phyloP scores from a whole-genome alignment of 768 basidiomycete species.

The Tubosaeta brunneosetosa region DNA sequence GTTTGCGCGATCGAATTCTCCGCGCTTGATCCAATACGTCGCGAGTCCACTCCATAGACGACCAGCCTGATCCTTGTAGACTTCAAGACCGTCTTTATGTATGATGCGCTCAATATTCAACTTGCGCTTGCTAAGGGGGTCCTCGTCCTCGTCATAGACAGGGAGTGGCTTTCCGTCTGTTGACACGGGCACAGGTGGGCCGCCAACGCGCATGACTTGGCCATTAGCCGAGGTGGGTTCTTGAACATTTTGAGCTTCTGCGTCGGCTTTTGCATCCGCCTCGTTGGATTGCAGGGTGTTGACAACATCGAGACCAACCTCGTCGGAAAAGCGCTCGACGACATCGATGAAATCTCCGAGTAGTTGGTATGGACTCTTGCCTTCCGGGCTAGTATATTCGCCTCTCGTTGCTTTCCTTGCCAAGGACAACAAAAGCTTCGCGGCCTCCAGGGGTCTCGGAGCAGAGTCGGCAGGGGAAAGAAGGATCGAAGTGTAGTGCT shows the following conservation, averaged over 20 bases:
- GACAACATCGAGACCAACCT: slow-evolving; percentile 83
- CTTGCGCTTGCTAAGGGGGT: slow-evolving; percentile 61
- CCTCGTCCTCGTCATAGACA: slow-evolving; percentile 77
- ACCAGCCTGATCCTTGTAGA: slow-evolving; percentile 97
- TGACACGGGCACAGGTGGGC: slow-evolving; percentile 52
- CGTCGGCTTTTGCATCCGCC: slow-evolving; percentile 44
- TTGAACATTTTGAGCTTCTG: slow-evolving; percentile 33
- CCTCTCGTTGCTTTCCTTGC: slow-evolving; percentile 82
- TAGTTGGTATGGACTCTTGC: slow-evolving; percentile 93
- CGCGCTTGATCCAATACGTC: slow-evolving; percentile 97
- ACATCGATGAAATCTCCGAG: slow-evolving; percentile 90
- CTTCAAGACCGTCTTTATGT: slow-evolving; percentile 73
- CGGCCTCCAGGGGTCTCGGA: slow-evolving; percentile 86
- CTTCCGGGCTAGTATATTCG: slow-evolving; percentile 81
- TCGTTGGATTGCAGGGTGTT: slow-evolving; percentile 61
- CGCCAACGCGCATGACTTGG: slow-evolving; percentile 66
- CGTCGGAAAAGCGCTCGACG: slow-evolving; percentile 85
- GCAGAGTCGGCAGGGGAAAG: slow-evolving; percentile 53
- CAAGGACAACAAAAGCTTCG: slow-evolving; percentile 81
- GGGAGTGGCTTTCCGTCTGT: slow-evolving; percentile 46
- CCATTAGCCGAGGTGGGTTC: slow-evolving; percentile 51
- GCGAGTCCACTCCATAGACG: slow-evolving; percentile 94
- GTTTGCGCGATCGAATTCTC: slow-evolving; percentile 89
- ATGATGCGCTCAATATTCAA: slow-evolving; percentile 88
- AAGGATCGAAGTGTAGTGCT: slow-evolving; percentile 68